Evolutionary conservation across 2,329 filamentous ascomycete species (phyloP).

Genomic region (Penicillium expansum): DNA sequence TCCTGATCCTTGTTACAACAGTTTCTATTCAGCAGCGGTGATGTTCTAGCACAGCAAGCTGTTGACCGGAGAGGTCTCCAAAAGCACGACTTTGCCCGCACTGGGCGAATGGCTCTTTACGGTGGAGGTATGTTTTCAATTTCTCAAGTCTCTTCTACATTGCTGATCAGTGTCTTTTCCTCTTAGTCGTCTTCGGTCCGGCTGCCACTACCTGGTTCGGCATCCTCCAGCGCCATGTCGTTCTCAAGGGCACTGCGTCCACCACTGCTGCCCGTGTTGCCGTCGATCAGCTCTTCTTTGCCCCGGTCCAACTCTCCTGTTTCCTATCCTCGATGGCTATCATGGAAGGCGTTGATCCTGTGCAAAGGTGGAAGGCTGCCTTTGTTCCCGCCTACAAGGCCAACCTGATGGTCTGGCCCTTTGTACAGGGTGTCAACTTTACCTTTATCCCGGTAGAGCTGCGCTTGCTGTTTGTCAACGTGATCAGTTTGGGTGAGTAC

Average conservation of each 20-base stretch:
- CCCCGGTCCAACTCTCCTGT: constrained; percentile 74
- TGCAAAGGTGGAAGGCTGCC: constrained; percentile 68
- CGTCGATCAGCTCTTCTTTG: constrained; percentile 78
- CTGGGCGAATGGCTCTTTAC: constrained; percentile 50
- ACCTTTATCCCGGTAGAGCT: constrained; percentile 79
- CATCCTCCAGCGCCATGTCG: constrained; percentile 70
- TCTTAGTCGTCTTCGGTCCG: constrained; percentile 72
- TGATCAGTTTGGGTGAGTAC: constrained; percentile 65
- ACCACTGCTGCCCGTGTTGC: constrained; percentile 76
- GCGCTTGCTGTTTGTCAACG: constrained; percentile 80
- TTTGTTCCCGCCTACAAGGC: constrained; percentile 71
- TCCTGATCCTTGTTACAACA: constrained; percentile 26
- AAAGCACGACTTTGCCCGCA: constrained; percentile 65
- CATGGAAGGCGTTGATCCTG: constrained; percentile 66
- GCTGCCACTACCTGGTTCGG: constrained; percentile 83
- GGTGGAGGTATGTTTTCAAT: constrained; percentile 44
- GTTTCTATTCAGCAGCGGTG: constrained; percentile 88
- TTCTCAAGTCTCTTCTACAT: neutral
- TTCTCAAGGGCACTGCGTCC: constrained; percentile 61
- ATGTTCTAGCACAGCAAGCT: constrained; percentile 84
- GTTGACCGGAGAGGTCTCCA: constrained; percentile 77
- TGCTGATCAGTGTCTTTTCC: constrained; percentile 1
- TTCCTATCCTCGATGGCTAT: constrained; percentile 84
- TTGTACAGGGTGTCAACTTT: constrained; percentile 83
- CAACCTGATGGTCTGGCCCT: constrained; percentile 87